Percentiles rank a stretch among this genome's conserved stretches.
These are phyloP conservation scores for Heliocybe sulcata DNA, from an alignment of 1,284 basidiomycete genomes.

Conservation along the genomic window DNA sequence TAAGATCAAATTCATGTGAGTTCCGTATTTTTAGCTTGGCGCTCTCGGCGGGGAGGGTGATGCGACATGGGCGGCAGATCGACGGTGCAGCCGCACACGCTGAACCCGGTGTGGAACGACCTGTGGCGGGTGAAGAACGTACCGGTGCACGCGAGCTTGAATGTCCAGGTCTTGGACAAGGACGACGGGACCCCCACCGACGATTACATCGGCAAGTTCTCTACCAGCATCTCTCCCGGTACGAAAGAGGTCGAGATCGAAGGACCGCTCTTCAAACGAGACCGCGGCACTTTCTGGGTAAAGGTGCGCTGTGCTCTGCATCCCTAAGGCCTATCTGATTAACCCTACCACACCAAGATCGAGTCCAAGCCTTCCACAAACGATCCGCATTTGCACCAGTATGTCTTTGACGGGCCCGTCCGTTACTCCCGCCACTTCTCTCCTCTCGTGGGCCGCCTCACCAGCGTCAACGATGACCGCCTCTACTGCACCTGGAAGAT, in stretches of 20 bases:
- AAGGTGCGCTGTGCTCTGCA: constrained; percentile 34
- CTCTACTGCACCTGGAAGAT: constrained; percentile 81
- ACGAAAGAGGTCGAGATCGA: constrained; percentile 56
- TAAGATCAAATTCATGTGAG: constrained; percentile 53
- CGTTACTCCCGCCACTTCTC: constrained; percentile 65
- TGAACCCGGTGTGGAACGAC: constrained; percentile 69
- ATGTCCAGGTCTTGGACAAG: constrained; percentile 58
- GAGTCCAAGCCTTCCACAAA: constrained; percentile 29
- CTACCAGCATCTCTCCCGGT: constrained; percentile 42
- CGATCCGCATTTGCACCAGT: constrained; percentile 35
- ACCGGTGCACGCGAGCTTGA: constrained; percentile 47
- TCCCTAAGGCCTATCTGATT: not conserved
- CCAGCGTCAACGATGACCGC: constrained; percentile 51
- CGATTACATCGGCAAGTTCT: constrained; percentile 61
- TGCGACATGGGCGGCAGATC: constrained; percentile 35
- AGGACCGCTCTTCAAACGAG: constrained; percentile 36
- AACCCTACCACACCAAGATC: constrained; percentile 23
- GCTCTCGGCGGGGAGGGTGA: not conserved
- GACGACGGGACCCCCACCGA: constrained; percentile 52
- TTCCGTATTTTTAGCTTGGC: constrained; percentile 8
- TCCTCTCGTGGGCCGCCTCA: constrained; percentile 55
- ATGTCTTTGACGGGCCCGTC: constrained; percentile 67
- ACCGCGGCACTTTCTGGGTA: constrained; percentile 59
- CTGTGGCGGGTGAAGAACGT: constrained; percentile 66
- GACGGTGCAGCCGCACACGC: constrained; percentile 48